Evolutionary conservation across 2,329 filamentous ascomycete genomes (phyloP), one percentile per base, ranked within the genome.

Genomic region (Pestalotiopsis sp.): DNA sequence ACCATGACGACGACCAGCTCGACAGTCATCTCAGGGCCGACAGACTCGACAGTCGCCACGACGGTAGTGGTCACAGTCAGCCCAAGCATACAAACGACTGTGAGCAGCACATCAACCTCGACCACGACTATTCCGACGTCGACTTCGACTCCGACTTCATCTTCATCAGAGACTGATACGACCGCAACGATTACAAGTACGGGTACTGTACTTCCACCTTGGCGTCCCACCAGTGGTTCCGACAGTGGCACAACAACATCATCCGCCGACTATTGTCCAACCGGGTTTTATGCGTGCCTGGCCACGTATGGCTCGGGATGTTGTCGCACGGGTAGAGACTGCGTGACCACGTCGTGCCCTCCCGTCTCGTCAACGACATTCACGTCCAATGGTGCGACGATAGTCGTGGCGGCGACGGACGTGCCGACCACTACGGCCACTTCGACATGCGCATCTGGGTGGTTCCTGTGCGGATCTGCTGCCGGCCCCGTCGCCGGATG

Each of bases 241-340:
- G 4, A 62, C 4, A 36, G 73, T 77, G 6, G 78, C 79, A 5
- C 80, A 81, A 20, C 31, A 6, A 66, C 58, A 56, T 62, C 68
- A 13, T 77, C 83, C 1, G 73, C 78, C 17, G 80, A 80, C 39
- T 84, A 86, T 74, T 98, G 95, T 74, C 95, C 95, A 0, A 95
- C 91, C 0, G 95, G 95, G 2, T 98, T 95, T 84, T 98, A 98
- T 80, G 91, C 94, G 65, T 98, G 95, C 80, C 89, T 91, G 2
- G 95, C 95, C 2, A 90, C 90, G 69, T 94, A 95, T 69, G 94
- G 93, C 14, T 94, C 94, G 23, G 88, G 88, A 2, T 98, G 95
- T 83, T 98, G 95, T 81, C 92, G 92, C 68, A 94, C 94, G 0
- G 95, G 94, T 2, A 89, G 95, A 23, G 88, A 97, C 81, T 98